Evolutionary conservation across 306 rosid species (phyloP), one percentile per base, ranked within the genome.

Genomic region (Sesbania bispinosa): DNA sequence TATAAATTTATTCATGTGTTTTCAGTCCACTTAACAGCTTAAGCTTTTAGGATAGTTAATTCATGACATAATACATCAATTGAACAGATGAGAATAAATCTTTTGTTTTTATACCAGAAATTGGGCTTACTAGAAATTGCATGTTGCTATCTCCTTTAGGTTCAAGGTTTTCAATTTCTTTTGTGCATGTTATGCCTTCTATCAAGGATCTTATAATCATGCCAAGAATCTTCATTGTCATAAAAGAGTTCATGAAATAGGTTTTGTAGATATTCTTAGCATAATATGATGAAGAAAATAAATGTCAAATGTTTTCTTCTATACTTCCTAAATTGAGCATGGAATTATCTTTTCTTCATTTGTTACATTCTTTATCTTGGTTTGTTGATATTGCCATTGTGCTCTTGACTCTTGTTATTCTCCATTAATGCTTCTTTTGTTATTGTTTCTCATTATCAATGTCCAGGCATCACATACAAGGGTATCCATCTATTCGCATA

Each of bases 401-500:
- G 3, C 57, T 65, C 35, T 61, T 43, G 18, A 2, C 57, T 65
- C 35, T 61, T 43, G 18, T 33, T 78, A 54, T 79, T 78, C 48
- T 78, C 46, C 50, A 19, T 26, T 46, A n/a, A 14, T 78, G 29
- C 46, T 42, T 38, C 15, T 64, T 42, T 58, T 73, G 23, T 14
- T 67, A 62, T 79, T 64, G 1, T 68, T 30, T 62, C 52, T 76
- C 67, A 36, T 42, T 60, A 58, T 72, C 39, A 82, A 53, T 82
- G 50, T 82, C 80, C 86, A 94, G 99, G 90, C 38, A 94, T 81
- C 99, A 94, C 83, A 88, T 94, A 70, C 99, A 94, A 84, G 99
- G 97, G 36, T 94, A 94, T 85, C 99, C 99, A 7, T 91, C 99
- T 20, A 86, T 94, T 80, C 99, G 99, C 73, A 91, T 94, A 73